Conservation (phyloP, 148 eudicot genomes). For the Rhododendron simsii region DNA sequence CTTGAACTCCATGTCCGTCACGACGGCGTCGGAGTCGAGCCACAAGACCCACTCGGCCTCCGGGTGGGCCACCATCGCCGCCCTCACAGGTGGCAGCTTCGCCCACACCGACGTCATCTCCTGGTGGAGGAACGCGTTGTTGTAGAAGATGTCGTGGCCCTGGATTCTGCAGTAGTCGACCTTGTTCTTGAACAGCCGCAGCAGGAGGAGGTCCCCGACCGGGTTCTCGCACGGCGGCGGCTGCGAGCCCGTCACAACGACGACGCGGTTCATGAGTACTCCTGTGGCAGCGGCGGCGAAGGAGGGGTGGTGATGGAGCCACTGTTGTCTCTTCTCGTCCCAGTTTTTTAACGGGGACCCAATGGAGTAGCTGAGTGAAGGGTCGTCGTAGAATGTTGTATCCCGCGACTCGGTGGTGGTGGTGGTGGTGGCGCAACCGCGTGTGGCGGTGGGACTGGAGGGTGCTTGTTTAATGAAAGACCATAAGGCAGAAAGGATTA, state of each 20-base stretch:
- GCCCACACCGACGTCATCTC: conserved; percentile 59
- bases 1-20: conserved; percentile 70
- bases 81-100: conserved; percentile 53
- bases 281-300: conserved; percentile 1
- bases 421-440: not conserved
- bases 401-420: not conserved
- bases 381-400: conserved; percentile 18
- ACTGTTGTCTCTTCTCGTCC: conserved; percentile 35
- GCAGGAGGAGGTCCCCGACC: conserved; percentile 30
- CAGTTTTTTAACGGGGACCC: conserved; percentile 26
- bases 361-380: conserved; percentile 20
- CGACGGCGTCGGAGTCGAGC: conserved; percentile 72
- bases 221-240: conserved; percentile 30
- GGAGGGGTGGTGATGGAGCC: conserved; percentile 30
- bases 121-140: conserved; percentile 37
- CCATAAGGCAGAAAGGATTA: not conserved
- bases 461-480: not conserved
- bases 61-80: conserved; percentile 86
- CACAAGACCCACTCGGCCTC: conserved; percentile 84
- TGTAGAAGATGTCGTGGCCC: conserved; percentile 36
- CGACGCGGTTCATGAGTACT: conserved; percentile 7
- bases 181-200: conserved; percentile 38
- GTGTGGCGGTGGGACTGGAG: not conserved
- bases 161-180: conserved; percentile 41
- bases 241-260: conserved; percentile 43